Evolutionary conservation across 2,329 filamentous ascomycete species (phyloP), one percentile per base, ranked within the genome.

Genomic region (Pseudofabraea citricarpa): DNA sequence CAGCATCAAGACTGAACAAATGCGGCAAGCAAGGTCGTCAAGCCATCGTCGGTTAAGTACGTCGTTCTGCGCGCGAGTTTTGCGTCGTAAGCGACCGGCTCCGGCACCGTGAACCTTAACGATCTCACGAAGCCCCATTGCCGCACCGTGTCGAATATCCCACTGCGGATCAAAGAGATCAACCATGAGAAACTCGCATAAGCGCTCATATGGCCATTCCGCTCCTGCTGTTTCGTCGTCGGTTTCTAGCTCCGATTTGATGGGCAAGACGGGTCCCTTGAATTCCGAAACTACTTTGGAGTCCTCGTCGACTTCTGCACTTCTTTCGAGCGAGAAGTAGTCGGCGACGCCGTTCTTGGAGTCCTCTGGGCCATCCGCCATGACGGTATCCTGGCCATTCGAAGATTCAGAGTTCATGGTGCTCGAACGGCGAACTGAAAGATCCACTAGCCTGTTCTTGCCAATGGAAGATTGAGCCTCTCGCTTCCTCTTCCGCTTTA

Each of bases 1-100:
- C 13, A 98, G 81, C 83, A 98, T 96, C 57, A 98, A 84, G 41
- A 98, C 90, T 61, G 88, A 95, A 64, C 90, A 91, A 38, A 98
- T 77, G 20, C 93, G 86, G 58, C 90, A 96, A n/a, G 90, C 89
- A 40, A 98, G 74, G 59, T 98, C 91, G 59, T 97, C 87, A 16
- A 98, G 77, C 90, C 90, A 98, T 60, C 74, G 77, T 48, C 84
- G 79, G 56, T 97, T 98, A 35, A 87, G 72, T 2, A 66, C 61
- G 57, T 95, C 80, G 59, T 98, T 98, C 56, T 94, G 83, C 21
- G 67, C 58, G 51, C 81, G 78, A 8, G 76, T 75, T 62, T 85
- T 91, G 47, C 81, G 84, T 48, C 75, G 80, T 44, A 81, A 62
- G 41, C 91, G 83, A 27, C 93, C 94, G 45, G 93, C 91, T 44